A percentile compares a stretch with the other conserved stretches of the same genome.
Evolutionary conservation across 139 green algal genomes (phyloP).

Genomic region (Tetradesmus lagerheimii): DNA sequence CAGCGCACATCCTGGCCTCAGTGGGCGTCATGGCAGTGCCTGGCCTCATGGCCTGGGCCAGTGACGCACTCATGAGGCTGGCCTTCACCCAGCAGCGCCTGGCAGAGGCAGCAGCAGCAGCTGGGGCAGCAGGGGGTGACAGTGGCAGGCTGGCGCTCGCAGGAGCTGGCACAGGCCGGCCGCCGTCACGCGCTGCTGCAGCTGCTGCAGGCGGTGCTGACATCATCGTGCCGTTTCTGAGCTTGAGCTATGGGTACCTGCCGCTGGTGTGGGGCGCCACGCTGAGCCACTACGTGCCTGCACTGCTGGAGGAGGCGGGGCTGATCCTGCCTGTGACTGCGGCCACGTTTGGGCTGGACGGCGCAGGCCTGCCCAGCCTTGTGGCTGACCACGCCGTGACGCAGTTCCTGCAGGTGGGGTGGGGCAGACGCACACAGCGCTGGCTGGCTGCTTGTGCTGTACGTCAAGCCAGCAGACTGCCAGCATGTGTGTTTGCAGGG

Average conservation of each 20-base stretch:
- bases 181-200: neutral
- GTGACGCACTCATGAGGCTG: constrained; percentile 47
- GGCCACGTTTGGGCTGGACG: neutral
- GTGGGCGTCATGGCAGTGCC: constrained; percentile 58
- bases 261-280: constrained; percentile 71
- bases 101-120: neutral
- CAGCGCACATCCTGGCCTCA: constrained; percentile 59
- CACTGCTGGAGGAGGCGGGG: constrained; percentile 67
- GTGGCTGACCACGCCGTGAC: constrained; percentile 26
- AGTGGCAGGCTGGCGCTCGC: neutral
- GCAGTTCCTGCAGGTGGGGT: constrained; percentile 27
- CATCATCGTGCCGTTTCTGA: constrained; percentile 61
- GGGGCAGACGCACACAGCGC: too few relatives aligned
- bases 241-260: constrained; percentile 77
- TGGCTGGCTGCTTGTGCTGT: neutral
- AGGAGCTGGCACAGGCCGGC: neutral
- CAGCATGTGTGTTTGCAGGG: neutral
- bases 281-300: constrained; percentile 70
- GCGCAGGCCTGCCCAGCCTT: neutral
- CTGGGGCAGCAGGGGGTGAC: neutral
- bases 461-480: too few relatives aligned
- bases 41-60: constrained; percentile 55
- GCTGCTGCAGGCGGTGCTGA: constrained; percentile 1
- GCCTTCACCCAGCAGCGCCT: neutral
- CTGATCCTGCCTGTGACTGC: constrained; percentile 57